Percentiles rank a stretch among this genome's conserved stretches.
Evolutionary conservation across 2,329 filamentous ascomycete genomes (phyloP).

Genomic region (Beauveria sp.): DNA sequence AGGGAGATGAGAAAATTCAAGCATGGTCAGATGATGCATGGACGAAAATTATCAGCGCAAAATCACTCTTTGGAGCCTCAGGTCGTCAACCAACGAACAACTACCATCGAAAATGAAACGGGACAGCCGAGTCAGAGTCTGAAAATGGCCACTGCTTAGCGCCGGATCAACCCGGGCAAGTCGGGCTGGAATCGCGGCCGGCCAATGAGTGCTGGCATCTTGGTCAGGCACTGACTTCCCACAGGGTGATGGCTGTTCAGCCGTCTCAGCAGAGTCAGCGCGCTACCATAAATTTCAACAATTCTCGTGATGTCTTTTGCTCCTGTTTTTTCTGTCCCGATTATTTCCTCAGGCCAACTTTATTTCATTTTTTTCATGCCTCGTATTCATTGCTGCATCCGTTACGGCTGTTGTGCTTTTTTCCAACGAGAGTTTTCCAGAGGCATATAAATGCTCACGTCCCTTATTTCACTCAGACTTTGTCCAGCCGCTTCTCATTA

Average conservation of each 20-base stretch:
- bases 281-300: not conserved
- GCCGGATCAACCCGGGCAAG: constrained; percentile 9
- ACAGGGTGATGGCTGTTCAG: not conserved
- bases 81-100: not conserved
- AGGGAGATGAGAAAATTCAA: not conserved
- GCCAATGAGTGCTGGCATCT: not conserved
- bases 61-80: not conserved
- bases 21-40: not conserved
- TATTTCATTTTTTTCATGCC: not conserved
- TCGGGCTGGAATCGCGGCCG: not conserved
- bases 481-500: not conserved
- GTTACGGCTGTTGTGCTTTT: not conserved
- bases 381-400: not conserved
- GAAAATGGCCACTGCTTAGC: not conserved
- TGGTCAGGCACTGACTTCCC: not conserved
- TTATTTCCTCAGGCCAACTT: not conserved
- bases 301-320: not conserved
- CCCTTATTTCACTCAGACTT: not conserved
- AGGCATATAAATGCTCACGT: not conserved
- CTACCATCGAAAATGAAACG: constrained; percentile 7
- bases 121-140: not conserved
- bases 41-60: constrained; percentile 4
- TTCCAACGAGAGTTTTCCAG: not conserved
- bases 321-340: not conserved
- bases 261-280: not conserved